These are phyloP conservation scores for Paraglomus brasilianum DNA, from an alignment of 192 early-diverging fungal genomes.

Conservation along the genomic window DNA sequence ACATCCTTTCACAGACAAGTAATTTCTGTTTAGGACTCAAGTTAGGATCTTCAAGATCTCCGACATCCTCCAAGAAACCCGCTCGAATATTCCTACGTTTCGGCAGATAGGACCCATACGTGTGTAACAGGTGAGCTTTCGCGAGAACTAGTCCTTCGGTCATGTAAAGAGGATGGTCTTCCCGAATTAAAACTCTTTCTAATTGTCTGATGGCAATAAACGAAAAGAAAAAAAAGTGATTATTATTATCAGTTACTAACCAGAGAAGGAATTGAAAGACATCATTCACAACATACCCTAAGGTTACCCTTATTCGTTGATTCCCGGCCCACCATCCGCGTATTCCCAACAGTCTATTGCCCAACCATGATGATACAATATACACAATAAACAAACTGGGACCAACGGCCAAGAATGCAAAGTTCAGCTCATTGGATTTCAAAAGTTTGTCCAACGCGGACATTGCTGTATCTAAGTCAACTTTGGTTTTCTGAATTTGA, in stretches of 20 bases:
- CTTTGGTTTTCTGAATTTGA: slow-evolving; percentile 92
- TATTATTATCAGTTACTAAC: slow-evolving; percentile 8
- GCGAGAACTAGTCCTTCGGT: slow-evolving; percentile 66
- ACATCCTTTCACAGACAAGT: slow-evolving; percentile 61
- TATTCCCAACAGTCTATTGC: slow-evolving; percentile 41
- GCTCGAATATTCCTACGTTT: slow-evolving; percentile 47
- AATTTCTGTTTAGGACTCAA: slow-evolving; percentile 55
- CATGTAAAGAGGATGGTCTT: slow-evolving; percentile 49
- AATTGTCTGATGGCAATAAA: slow-evolving; percentile 9
- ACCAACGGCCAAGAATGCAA: slow-evolving; percentile 81
- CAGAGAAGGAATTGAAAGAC: slow-evolving; percentile 48
- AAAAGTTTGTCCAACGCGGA: slow-evolving; percentile 89
- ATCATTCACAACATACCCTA: slow-evolving; percentile 55
- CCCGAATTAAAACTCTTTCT: slow-evolving; percentile 34
- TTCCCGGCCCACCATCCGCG: slow-evolving; percentile 32
- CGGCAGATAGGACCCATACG: slow-evolving; percentile 48
- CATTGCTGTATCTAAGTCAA: slow-evolving; percentile 90
- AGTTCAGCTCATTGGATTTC: slow-evolving; percentile 93
- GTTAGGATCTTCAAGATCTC: slow-evolving; percentile 67
- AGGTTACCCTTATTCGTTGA: slow-evolving; percentile 40
- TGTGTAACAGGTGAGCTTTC: slow-evolving; percentile 59
- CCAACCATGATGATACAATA: slow-evolving; percentile 41
- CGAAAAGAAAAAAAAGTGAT: neutral
- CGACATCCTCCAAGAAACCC: slow-evolving; percentile 75
- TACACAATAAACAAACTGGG: slow-evolving; percentile 67